Conservation (phyloP, 495 filamentous ascomycete species). For the Lophiostoma macrostomum region DNA sequence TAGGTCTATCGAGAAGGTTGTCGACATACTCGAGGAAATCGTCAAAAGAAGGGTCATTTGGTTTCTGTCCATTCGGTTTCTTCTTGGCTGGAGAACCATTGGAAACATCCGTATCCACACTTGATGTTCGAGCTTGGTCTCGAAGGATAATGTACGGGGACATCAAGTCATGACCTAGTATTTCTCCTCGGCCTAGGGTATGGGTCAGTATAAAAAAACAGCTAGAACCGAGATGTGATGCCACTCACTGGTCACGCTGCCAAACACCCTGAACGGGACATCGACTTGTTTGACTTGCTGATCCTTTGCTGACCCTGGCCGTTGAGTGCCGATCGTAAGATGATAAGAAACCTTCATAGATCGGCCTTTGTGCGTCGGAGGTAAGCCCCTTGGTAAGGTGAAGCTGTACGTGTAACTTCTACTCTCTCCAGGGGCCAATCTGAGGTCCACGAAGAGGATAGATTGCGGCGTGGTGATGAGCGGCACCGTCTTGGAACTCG, state of each 20-base stretch:
- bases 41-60: conserved; percentile 38
- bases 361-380: conserved; percentile 86
- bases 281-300: conserved; percentile 88
- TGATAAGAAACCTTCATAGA: conserved; percentile 93
- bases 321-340: conserved; percentile 86
- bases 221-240: not conserved
- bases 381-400: conserved; percentile 77
- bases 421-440: conserved; percentile 84
- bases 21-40: conserved; percentile 79
- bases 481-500: conserved; percentile 76
- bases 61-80: conserved; percentile 35
- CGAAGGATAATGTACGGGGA: conserved; percentile 85
- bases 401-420: conserved; percentile 83
- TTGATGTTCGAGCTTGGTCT: conserved; percentile 69
- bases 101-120: conserved; percentile 36
- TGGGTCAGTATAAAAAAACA: conserved; percentile 39
- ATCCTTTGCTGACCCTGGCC: conserved; percentile 70
- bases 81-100: conserved; percentile 40
- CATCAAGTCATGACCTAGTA: conserved; percentile 87
- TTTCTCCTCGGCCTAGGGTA: conserved; percentile 56
- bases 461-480: conserved; percentile 94
- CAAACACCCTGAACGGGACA: conserved; percentile 90
- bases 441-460: conserved; percentile 90
- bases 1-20: conserved; percentile 65
- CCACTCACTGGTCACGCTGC: conserved; percentile 69